Evolutionary conservation across 192 early-diverging fungal genomes (phyloP), one percentile per base, ranked within the genome.

Genomic region (Backusella morwellensis): DNA sequence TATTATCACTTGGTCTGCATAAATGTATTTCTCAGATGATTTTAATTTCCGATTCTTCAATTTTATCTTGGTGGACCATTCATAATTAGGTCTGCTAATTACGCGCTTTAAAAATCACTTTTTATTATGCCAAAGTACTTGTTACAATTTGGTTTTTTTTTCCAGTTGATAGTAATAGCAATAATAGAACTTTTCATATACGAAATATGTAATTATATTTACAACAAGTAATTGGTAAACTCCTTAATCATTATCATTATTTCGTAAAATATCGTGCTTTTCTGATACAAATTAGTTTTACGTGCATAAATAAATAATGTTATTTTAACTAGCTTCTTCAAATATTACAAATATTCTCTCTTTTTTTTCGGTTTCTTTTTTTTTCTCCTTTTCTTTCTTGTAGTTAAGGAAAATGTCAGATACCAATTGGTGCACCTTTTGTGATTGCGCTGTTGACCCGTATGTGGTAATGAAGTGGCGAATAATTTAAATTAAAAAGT

Each of bases 401-500:
- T 41, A 23, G 8, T 19, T 36, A 36, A 35, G 8, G 15, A 69
- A 52, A 32, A 78, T 78, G 77, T 69, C 66, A 50, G 77, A 78
- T 68, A 78, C 77, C 17, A 78, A 78, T 42, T 78, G 77, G 77
- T 78, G 77, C 19, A 78, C 77, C 38, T 78, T 34, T 59, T 78
- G 77, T 40, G 77, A 78, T 50, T 66, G 74, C 15, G 66, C 72
- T 23, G 66, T 78, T 73, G 66, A 47, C 17, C 72, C 72, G 26
- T 78, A 72, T 70, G 73, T 72, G 23, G 77, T 78, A 78, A 59
- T 72, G 26, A 73, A 29, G 34, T 38, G 23, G 40, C 23, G 29
- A 23, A 26, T 7, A 59, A 38, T 41, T 21, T 12, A 21, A 70
- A 35, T 11, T 36, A 35, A 70, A 70, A 41, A n/a, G 19, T 11